These are phyloP conservation scores for Entomortierella beljakovae DNA, from an alignment of 192 early-diverging fungal species.

Conservation along the genomic window DNA sequence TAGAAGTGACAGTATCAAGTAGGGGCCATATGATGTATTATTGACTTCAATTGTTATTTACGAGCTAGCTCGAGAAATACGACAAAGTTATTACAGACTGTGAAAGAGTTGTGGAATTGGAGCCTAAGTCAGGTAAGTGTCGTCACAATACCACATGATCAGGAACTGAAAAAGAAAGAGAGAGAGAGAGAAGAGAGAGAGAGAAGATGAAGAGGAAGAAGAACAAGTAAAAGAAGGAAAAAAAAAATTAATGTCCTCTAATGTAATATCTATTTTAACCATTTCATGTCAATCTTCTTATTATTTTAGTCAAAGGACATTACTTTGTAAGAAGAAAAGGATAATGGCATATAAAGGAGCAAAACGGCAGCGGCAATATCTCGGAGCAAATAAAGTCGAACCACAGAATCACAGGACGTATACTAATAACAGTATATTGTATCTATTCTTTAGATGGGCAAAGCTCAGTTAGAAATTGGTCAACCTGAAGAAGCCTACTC, in stretches of 20 bases:
- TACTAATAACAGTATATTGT: no score
- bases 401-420: no score
- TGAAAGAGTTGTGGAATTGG: conserved; percentile 72
- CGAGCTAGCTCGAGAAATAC: conserved; percentile 62
- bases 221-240: no score
- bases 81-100: conserved; percentile 73
- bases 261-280: background rate
- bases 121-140: conserved; percentile 63
- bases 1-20: no score
- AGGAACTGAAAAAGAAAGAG: no score
- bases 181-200: no score
- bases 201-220: no score
- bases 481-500: conserved; percentile 60
- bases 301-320: conserved; percentile 70
- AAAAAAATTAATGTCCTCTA: background rate
- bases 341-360: background rate
- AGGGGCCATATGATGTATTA: no score
- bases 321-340: conserved; percentile 63
- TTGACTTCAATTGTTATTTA: no score
- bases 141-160: background rate
- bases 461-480: conserved; percentile 55
- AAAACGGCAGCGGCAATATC: no score
- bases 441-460: conserved; percentile 53
- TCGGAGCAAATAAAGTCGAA: no score
- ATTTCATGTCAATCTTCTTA: conserved; percentile 5